These are phyloP conservation scores for Byssothecium circinans DNA, from an alignment of 2,329 filamentous ascomycete species.

Conservation along the genomic window DNA sequence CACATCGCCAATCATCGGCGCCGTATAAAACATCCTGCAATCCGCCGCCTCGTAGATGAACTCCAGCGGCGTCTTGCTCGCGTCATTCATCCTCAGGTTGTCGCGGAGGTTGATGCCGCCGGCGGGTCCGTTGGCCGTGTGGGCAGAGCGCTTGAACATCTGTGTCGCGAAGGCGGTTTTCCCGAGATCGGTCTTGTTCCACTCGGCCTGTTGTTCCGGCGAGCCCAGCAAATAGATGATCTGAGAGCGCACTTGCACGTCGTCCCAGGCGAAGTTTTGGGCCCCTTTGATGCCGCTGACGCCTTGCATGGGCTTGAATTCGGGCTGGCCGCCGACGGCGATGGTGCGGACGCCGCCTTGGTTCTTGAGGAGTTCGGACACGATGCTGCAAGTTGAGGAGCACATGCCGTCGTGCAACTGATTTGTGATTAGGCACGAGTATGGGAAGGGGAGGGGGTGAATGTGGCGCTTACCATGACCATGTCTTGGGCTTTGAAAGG, in stretches of 20 bases:
- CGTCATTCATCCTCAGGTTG: conserved; percentile 42
- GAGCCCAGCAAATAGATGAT: conserved; percentile 35
- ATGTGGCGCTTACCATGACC: conserved; percentile 35
- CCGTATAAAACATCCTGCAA: conserved; percentile 46
- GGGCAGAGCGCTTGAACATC: conserved; percentile 35
- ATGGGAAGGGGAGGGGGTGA: background rate
- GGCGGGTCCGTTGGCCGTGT: conserved; percentile 22
- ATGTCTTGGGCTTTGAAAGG: conserved; percentile 45
- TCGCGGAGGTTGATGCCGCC: conserved; percentile 43
- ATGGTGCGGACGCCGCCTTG: conserved; percentile 49
- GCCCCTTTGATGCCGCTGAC: conserved; percentile 51
- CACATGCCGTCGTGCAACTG: conserved; percentile 50
- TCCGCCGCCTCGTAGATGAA: conserved; percentile 48
- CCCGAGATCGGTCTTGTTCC: conserved; percentile 32
- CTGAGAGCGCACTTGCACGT: conserved; percentile 35
- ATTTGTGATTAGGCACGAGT: conserved; percentile 1
- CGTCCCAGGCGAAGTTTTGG: conserved; percentile 40
- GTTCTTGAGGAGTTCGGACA: conserved; percentile 49
- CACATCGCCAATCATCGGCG: conserved; percentile 39
- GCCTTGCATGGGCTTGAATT: conserved; percentile 47
- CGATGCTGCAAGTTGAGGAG: conserved; percentile 51
- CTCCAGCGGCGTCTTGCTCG: conserved; percentile 42
- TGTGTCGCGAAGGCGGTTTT: conserved; percentile 38
- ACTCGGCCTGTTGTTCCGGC: conserved; percentile 31
- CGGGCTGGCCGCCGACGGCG: conserved; percentile 47